Conservation (phyloP, 2,329 filamentous ascomycete genomes). For the Microdochium paspali region DNA sequence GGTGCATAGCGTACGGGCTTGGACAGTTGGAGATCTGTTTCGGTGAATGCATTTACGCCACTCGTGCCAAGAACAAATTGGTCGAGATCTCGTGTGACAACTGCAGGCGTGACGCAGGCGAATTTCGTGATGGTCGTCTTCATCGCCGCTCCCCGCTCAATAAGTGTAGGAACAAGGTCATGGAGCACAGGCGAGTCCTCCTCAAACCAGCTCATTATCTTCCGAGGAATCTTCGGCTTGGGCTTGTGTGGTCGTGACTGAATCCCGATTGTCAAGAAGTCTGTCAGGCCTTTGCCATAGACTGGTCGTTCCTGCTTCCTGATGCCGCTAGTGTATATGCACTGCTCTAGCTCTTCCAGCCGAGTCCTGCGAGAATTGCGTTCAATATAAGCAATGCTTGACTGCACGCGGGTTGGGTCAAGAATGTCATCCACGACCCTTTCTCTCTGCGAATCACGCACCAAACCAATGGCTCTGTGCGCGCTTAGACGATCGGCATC, state of each 20-base stretch:
- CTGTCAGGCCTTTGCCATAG: slow-evolving; percentile 72
- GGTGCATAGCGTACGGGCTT: slow-evolving; percentile 44
- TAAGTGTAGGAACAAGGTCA: slow-evolving; percentile 63
- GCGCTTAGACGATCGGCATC: slow-evolving; percentile 59
- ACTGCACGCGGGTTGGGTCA: slow-evolving; percentile 58
- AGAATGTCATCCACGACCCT: slow-evolving; percentile 43
- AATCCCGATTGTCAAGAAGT: slow-evolving; percentile 58
- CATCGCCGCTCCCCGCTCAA: slow-evolving; percentile 62
- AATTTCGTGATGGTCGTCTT: slow-evolving; percentile 77
- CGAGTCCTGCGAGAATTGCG: slow-evolving; percentile 58
- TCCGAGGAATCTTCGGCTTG: slow-evolving; percentile 49
- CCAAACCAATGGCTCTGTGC: slow-evolving; percentile 57
- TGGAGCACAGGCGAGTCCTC: slow-evolving; percentile 55
- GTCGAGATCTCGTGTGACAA: slow-evolving; percentile 70
- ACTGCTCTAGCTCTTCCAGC: slow-evolving; percentile 72
- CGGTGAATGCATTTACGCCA: slow-evolving; percentile 47
- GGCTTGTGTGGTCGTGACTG: slow-evolving; percentile 49
- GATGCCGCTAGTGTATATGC: slow-evolving; percentile 70
- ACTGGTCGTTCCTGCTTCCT: slow-evolving; percentile 73
- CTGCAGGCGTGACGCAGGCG: slow-evolving; percentile 83
- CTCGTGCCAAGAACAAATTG: slow-evolving; percentile 55
- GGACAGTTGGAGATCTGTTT: slow-evolving; percentile 47
- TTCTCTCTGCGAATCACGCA: slow-evolving; percentile 61
- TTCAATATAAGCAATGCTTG: slow-evolving; percentile 64
- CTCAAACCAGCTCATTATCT: slow-evolving; percentile 66